Percentiles rank a stretch among this genome's conserved stretches.
Conservation (phyloP, 208 protist genomes). For the Entamoeba invadens region DNA sequence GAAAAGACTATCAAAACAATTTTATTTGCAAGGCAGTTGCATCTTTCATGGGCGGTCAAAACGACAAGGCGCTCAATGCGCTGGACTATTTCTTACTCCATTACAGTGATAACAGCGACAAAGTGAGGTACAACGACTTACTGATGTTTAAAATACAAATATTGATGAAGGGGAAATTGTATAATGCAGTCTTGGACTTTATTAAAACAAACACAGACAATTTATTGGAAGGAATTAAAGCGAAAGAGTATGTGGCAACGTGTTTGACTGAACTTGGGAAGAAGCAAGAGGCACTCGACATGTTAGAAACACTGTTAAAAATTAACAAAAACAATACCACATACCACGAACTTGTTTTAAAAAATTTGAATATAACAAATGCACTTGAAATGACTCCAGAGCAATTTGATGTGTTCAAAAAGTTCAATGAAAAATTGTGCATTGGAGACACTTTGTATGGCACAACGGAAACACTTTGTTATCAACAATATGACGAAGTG, state of each 20-base stretch:
- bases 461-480: background rate
- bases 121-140: background rate
- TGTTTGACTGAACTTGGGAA: background rate
- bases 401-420: too few species aligned
- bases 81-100: background rate
- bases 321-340: too few species aligned
- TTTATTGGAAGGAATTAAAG: background rate
- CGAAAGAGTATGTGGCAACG: background rate
- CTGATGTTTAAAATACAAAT: background rate
- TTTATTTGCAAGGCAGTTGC: background rate
- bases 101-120: background rate
- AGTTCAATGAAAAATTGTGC: too few species aligned
- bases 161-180: background rate
- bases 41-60: background rate
- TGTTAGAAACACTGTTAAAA: background rate
- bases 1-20: background rate
- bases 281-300: background rate
- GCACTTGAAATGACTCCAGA: too few species aligned
- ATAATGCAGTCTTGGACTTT: background rate
- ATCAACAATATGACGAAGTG: background rate
- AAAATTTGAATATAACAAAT: too few species aligned
- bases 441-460: too few species aligned
- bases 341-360: too few species aligned
- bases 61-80: background rate
- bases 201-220: background rate